phyloP scores from a whole-genome alignment of 83 land plant species.

The Picea abies region DNA sequence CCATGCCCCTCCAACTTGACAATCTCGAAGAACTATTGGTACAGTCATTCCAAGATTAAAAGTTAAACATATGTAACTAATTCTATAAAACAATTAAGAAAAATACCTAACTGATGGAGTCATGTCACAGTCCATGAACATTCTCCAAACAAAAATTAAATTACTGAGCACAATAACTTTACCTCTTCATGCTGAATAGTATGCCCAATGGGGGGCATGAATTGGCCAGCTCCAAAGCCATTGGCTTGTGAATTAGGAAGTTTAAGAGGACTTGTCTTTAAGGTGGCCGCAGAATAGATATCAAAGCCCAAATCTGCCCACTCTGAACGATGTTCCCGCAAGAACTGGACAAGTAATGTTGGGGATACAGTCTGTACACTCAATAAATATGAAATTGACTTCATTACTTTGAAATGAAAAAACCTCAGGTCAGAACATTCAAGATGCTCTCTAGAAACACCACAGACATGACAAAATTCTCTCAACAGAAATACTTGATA shows the following conservation, averaged over 20 bases:
- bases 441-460: no score
- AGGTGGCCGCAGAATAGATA: constrained; percentile 58
- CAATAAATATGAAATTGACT: no score
- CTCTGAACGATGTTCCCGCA: constrained; percentile 89
- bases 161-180: background rate
- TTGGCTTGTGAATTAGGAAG: constrained; percentile 41
- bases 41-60: no score
- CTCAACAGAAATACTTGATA: no score
- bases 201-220: constrained; percentile 74
- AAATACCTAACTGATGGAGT: no score
- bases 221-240: constrained; percentile 46
- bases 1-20: constrained; percentile 72
- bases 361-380: constrained; percentile 80
- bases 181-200: constrained; percentile 86
- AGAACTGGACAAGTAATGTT: constrained; percentile 69
- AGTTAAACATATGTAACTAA: no score
- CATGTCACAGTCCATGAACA: no score
- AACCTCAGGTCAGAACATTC: no score
- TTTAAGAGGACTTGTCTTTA: constrained; percentile 43
- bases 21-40: constrained; percentile 54
- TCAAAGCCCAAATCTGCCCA: constrained; percentile 85
- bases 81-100: no score
- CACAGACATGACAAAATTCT: no score
- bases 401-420: no score
- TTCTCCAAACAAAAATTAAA: no score